These are phyloP conservation scores for Truncatella angustata DNA, from an alignment of 2,329 filamentous ascomycete genomes.

Conservation along the genomic window DNA sequence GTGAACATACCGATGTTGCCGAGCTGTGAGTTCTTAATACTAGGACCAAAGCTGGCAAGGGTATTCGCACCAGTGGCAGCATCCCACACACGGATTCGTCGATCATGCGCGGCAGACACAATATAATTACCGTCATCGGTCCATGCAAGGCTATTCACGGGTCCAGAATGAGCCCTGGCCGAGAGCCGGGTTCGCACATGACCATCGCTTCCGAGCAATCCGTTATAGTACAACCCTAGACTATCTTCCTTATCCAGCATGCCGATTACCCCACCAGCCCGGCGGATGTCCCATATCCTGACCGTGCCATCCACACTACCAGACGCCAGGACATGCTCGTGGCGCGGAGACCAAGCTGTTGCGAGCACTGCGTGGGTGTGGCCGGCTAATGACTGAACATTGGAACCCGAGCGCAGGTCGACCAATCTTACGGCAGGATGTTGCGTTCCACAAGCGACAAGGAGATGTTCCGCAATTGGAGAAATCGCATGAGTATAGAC, in stretches of 20 bases:
- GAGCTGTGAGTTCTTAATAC: conserved; percentile 70
- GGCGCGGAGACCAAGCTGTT: conserved; percentile 77
- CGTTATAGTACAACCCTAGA: conserved; percentile 57
- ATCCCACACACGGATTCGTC: conserved; percentile 85
- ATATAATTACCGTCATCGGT: conserved; percentile 75
- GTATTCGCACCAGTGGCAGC: conserved; percentile 79
- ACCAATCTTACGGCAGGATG: conserved; percentile 81
- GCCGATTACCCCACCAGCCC: conserved; percentile 72
- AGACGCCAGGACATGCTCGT: conserved; percentile 77
- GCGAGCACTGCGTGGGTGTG: conserved; percentile 67
- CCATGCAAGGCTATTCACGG: conserved; percentile 85
- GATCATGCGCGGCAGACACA: conserved; percentile 79
- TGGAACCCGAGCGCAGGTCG: conserved; percentile 79
- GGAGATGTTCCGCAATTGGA: conserved; percentile 66
- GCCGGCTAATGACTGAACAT: conserved; percentile 68
- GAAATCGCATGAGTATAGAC: conserved; percentile 79
- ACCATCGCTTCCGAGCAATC: conserved; percentile 32
- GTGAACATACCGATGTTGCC: conserved; percentile 61
- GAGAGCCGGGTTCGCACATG: conserved; percentile 38
- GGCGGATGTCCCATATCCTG: conserved; percentile 83
- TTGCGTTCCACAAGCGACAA: conserved; percentile 87
- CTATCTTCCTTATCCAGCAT: conserved; percentile 83
- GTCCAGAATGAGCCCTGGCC: conserved; percentile 71
- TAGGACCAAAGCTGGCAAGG: conserved; percentile 81
- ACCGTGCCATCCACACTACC: conserved; percentile 83